These are phyloP conservation scores for Starmerella gropengiesseri DNA, from an alignment of 805 yeast genomes.

Conservation along the genomic window DNA sequence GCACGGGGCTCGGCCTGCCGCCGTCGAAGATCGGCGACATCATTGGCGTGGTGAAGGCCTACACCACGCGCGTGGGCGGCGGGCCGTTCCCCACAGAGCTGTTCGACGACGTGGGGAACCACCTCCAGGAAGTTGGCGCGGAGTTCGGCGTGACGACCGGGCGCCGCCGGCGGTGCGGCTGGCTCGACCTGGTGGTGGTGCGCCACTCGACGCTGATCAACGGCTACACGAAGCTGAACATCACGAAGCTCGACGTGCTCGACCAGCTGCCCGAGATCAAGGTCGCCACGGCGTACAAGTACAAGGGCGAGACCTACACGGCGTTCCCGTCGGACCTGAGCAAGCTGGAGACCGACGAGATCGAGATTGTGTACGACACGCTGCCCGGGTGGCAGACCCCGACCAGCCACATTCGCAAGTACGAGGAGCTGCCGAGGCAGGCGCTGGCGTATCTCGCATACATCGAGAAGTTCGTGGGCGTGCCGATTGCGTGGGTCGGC, in stretches of 20 bases:
- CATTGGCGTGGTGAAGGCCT: constrained; percentile 96
- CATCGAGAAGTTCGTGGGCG: constrained; percentile 74
- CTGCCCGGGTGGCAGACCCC: constrained; percentile 91
- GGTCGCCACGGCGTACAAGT: constrained; percentile 74
- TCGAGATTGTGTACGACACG: constrained; percentile 83
- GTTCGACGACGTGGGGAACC: constrained; percentile 74
- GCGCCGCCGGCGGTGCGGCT: constrained; percentile 97
- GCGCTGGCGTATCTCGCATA: constrained; percentile 75
- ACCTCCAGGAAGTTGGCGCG: constrained; percentile 82
- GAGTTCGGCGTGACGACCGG: constrained; percentile 98
- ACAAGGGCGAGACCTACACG: constrained; percentile 62
- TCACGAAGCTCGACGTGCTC: constrained; percentile 90
- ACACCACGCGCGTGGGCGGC: constrained; percentile 97
- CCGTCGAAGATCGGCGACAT: constrained; percentile 70
- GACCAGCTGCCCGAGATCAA: constrained; percentile 81
- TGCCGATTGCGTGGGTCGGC: constrained; percentile 94
- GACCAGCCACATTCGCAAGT: constrained; percentile 59
- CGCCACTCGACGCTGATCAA: constrained; percentile 84
- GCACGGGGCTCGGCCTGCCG: constrained; percentile 95
- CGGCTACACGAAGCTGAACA: constrained; percentile 87
- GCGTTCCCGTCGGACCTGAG: constrained; percentile 89
- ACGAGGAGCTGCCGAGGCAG: constrained; percentile 73
- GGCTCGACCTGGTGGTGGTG: constrained; percentile 93
- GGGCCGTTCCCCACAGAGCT: constrained; percentile 99
- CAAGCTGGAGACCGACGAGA: constrained; percentile 53